Percentiles rank a stretch among this genome's conserved stretches.
Evolutionary conservation across 257 asterid species (phyloP).

Genomic region (Salvia rosmarinus): DNA sequence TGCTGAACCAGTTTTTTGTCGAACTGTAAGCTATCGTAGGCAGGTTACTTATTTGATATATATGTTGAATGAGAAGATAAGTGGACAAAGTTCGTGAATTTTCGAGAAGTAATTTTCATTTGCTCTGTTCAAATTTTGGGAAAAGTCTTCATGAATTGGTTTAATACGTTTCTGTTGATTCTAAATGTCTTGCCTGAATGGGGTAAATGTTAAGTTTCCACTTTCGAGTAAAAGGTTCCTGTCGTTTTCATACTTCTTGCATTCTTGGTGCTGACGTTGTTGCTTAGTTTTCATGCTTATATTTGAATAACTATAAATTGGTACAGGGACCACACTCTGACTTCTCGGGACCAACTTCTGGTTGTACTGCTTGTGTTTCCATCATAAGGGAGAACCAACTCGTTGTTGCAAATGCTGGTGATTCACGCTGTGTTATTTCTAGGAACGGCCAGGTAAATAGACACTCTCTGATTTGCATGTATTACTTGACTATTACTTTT

Average conservation of each 20-base stretch:
- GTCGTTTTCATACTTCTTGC: background rate
- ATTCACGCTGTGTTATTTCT: constrained; percentile 97
- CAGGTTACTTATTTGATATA: constrained; percentile 3
- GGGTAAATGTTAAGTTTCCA: background rate
- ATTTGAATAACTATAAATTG: constrained; percentile 38
- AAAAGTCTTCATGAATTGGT: background rate
- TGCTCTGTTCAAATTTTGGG: background rate
- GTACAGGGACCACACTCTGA: constrained; percentile 96
- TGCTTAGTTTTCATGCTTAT: constrained; percentile 3
- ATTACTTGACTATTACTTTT: background rate
- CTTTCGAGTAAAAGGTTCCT: background rate
- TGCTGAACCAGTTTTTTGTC: constrained; percentile 2
- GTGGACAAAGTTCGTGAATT: background rate
- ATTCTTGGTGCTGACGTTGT: background rate
- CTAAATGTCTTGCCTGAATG: background rate
- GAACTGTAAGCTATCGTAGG: background rate
- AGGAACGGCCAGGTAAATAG: constrained; percentile 89
- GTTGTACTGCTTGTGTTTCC: constrained; percentile 96
- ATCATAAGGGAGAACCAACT: constrained; percentile 73
- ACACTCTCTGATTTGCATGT: constrained; percentile 19
- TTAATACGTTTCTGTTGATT: background rate
- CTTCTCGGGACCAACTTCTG: constrained; percentile 93
- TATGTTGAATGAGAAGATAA: background rate
- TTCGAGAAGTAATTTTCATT: constrained; percentile 1
- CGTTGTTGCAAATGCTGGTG: constrained; percentile 95